These are phyloP conservation scores for Globisporangium alternatum DNA, from an alignment of 352 stramenopile species.

Conservation along the genomic window DNA sequence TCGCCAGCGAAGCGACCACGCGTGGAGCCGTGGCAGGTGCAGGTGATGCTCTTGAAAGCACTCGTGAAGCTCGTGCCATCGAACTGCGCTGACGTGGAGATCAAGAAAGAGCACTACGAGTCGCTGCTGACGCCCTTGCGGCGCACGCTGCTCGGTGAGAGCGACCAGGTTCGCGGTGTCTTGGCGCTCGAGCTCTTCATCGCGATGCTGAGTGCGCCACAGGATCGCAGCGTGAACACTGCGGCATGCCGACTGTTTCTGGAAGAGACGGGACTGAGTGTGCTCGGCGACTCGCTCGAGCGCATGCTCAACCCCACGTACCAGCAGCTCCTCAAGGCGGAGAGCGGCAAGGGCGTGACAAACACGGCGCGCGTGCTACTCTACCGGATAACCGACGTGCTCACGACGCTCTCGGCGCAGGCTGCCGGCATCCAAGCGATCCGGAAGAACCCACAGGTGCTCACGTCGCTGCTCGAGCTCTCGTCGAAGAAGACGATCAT, in stretches of 20 bases:
- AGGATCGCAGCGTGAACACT: conserved; percentile 49
- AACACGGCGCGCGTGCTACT: conserved; percentile 64
- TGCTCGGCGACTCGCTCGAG: conserved; percentile 56
- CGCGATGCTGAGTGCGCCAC: conserved; percentile 45
- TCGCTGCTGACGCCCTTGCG: conserved; percentile 57
- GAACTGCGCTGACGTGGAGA: conserved; percentile 47
- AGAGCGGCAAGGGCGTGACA: conserved; percentile 20
- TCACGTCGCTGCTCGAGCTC: conserved; percentile 60
- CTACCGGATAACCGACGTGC: conserved; percentile 64
- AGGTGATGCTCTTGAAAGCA: conserved; percentile 78
- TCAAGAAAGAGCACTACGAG: conserved; percentile 58
- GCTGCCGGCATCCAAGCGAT: conserved; percentile 43
- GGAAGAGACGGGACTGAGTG: conserved; percentile 42
- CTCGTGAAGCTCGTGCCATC: conserved; percentile 58
- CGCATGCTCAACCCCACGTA: conserved; percentile 70
- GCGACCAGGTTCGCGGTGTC: conserved; percentile 75
- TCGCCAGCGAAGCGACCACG: conserved; percentile 12
- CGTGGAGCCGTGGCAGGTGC: conserved; percentile 66
- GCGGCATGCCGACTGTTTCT: conserved; percentile 55
- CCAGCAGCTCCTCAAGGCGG: conserved; percentile 56
- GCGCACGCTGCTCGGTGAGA: conserved; percentile 61
- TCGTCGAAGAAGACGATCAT: conserved; percentile 58
- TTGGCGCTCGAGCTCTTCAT: conserved; percentile 71
- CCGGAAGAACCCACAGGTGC: conserved; percentile 50
- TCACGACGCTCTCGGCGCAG: conserved; percentile 47